Base-by-base conservation (phyloP, 2,329 filamentous ascomycete species). In the Ramularia collo-cygni region DNA sequence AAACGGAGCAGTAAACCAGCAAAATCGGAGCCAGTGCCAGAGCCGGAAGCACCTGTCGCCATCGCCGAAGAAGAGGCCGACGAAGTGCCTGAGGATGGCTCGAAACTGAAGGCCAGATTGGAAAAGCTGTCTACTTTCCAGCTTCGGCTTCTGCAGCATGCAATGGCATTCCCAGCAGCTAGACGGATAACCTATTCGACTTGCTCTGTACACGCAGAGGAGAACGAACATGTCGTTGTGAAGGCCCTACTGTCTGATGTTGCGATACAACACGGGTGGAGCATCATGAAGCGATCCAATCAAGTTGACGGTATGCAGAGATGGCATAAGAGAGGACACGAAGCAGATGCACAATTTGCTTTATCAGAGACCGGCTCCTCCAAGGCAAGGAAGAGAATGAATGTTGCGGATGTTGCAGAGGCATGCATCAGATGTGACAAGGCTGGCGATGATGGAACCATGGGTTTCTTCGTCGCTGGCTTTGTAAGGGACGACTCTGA, bases 401-500 rank as follows among this genome's bases (percentile, higher is more conserved):
- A 40, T 19, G 46, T 39, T 39, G 46, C 36, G 7, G 15, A 43
- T 38, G 60, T 85, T 1, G 76, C 80, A 4, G 81, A 90, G 17
- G 84, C 75, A 2, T 95, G 88, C 56, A 82, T 95, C 40, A 72
- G 90, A 43, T 85, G 86, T 21, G 81, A 84, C 61, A 85, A 89
- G 53, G 84, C 79, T 17, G 87, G 90, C 52, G 81, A 80, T 8
- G 77, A 83, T 47, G 87, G 88, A 0, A 85, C 89, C 1, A 95
- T 95, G 76, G 90, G 92, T 0, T 96, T 98, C 64, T 98, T 98
- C 54, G 85, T 95, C 14, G 87, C 79, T n/a, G 86, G 75, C 0
- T 95, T 98, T 63, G 74, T 86, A 3, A 71, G 85, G 38, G 76
- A 83, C 30, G 51, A 33, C 2, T 38, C 34, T 21, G 40, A 29